Base-by-base conservation (phyloP, 345 rosid genomes). In the Arabis hirsuta region DNA sequence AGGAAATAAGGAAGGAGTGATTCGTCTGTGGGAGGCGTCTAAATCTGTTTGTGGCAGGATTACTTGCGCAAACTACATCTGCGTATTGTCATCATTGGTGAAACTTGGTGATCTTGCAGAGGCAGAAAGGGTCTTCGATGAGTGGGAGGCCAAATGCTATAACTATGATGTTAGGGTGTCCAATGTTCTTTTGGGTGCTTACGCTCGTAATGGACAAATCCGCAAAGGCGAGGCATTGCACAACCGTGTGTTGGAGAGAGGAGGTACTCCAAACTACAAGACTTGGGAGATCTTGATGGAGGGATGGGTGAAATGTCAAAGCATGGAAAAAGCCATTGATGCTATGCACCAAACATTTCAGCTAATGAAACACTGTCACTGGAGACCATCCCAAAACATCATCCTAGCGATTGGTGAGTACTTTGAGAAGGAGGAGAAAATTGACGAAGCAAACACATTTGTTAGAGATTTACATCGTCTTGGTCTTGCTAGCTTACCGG, bases 231-330 rank as follows among this genome's bases (percentile, higher is more conserved):
- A 86, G 77, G 44, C 77, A 0, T 65, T 88, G 46, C 86, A 88
- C 65, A 29, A 22, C 4, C 84, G 32, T 34, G 74, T 82, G 14
- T 55, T 86, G 67, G 77, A 77, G 69, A 82, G 70, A 74, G 89
- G 91, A 59, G 91, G 91, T 51, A 36, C 34, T 51, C 91, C 95
- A 14, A 88, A 88, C 70, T 86, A 80, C 69, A 88, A 86, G 80
- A 86, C 91, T n/a, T 88, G 91, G 94, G 94, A 88, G 48, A 88
- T 88, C 55, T 73, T 88, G 13, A 80, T 73, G 80, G 91, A 88
- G 73, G 91, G 88, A 26, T 83, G 85, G 87, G 77, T 85, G 66
- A 83, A 77, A 58, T 61, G 74, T 69, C 56, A 62, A 47, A 66
- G 76, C 55, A 83, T 86, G 85, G 83, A 69, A n/a, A 83, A 86